Percentiles rank a stretch among this genome's conserved stretches.
Evolutionary conservation across 2,329 filamentous ascomycete genomes (phyloP).

Genomic region (Xylariaceae sp.): DNA sequence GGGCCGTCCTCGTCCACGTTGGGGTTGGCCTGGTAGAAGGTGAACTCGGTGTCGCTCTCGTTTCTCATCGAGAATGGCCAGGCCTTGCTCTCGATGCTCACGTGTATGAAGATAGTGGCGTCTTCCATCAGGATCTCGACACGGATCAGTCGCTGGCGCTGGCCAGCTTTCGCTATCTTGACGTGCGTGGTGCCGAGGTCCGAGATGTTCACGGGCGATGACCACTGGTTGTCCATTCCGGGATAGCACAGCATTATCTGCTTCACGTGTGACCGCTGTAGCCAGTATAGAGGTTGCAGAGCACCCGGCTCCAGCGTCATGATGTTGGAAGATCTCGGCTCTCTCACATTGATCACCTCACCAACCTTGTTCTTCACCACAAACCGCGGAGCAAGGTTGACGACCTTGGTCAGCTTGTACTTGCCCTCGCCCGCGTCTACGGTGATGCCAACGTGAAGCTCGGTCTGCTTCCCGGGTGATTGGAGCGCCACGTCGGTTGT

Average conservation of each 20-base stretch:
- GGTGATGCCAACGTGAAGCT: slow-evolving; percentile 87
- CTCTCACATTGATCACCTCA: slow-evolving; percentile 83
- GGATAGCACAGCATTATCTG: slow-evolving; percentile 91
- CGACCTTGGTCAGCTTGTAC: slow-evolving; percentile 94
- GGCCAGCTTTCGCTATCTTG: slow-evolving; percentile 85
- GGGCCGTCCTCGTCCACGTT: slow-evolving; percentile 86
- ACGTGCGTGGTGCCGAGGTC: slow-evolving; percentile 89
- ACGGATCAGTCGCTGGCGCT: slow-evolving; percentile 81
- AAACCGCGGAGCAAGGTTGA: slow-evolving; percentile 87
- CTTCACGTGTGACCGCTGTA: slow-evolving; percentile 76
- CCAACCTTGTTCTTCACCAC: slow-evolving; percentile 88
- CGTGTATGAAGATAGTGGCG: slow-evolving; percentile 86
- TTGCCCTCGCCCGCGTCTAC: slow-evolving; percentile 91
- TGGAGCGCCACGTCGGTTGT: slow-evolving; percentile 81
- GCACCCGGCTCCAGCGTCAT: slow-evolving; percentile 73
- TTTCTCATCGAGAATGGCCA: slow-evolving; percentile 99
- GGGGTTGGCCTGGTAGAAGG: slow-evolving; percentile 92
- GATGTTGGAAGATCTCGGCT: slow-evolving; percentile 84
- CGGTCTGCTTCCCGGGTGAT: slow-evolving; percentile 62
- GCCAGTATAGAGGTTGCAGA: slow-evolving; percentile 80
- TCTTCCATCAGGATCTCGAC: slow-evolving; percentile 89
- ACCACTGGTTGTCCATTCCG: slow-evolving; percentile 95
- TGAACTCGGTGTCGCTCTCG: slow-evolving; percentile 93
- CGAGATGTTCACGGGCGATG: slow-evolving; percentile 94
- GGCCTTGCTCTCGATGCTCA: slow-evolving; percentile 85